These are phyloP conservation scores for Lentinula edodes DNA, from an alignment of 768 basidiomycete species.

Conservation along the genomic window DNA sequence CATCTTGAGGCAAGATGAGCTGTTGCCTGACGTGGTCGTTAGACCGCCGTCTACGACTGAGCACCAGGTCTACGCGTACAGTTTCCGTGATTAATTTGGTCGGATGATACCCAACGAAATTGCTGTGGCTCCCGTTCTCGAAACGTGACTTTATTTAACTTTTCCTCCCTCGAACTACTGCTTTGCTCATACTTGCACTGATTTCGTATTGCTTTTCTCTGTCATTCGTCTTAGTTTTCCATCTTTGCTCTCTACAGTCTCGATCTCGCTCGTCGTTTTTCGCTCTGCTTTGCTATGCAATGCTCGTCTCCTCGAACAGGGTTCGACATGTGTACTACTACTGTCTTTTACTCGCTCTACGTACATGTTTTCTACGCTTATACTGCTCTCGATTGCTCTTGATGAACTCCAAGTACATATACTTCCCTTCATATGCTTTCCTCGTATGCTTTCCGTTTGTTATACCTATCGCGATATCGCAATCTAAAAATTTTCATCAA, in stretches of 20 bases:
- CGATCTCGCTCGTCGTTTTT: conserved; percentile 8
- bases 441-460: conserved; percentile 3
- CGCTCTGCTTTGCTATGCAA: conserved; percentile 6
- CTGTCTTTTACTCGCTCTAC: not conserved
- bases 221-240: conserved; percentile 2
- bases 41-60: conserved; percentile 53
- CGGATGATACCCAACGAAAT: conserved; percentile 13
- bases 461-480: not conserved
- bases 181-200: conserved; percentile 10
- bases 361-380: not conserved
- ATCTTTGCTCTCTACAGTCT: conserved; percentile 8
- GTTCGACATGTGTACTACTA: conserved; percentile 10
- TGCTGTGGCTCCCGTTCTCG: not conserved
- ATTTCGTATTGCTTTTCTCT: conserved; percentile 14
- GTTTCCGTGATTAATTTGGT: conserved; percentile 32
- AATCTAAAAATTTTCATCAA: not conserved
- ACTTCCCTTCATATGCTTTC: not conserved
- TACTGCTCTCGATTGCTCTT: not conserved
- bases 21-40: conserved; percentile 55
- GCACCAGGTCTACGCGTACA: conserved; percentile 37
- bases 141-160: not conserved
- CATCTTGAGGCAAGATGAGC: conserved; percentile 47
- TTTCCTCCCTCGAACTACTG: not conserved
- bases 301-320: not conserved
- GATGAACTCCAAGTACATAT: conserved; percentile 6